Percentiles rank a stretch among this genome's conserved stretches.
phyloP scores from a whole-genome alignment of 1,139 yeast species.

The Ashbya aceris region DNA sequence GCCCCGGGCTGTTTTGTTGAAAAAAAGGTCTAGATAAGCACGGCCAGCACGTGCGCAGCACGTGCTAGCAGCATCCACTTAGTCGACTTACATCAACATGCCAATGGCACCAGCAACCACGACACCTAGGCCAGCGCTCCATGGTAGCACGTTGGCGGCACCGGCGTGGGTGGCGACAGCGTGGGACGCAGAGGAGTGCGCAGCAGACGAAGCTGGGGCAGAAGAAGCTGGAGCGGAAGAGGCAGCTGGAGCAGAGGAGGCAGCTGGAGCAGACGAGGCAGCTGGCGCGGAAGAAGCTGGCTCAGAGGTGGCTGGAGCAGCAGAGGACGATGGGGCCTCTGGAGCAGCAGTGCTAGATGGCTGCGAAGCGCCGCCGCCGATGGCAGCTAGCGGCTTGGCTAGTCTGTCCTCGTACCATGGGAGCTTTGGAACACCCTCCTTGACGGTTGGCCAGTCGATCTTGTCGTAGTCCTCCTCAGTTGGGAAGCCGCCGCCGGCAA shows the following conservation, averaged over 20 bases:
- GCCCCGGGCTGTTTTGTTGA: not conserved
- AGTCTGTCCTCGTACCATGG: slow-evolving; percentile 38
- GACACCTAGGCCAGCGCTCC: slow-evolving; percentile 14
- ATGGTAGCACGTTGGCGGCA: slow-evolving; percentile 1
- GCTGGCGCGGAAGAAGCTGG: slow-evolving; percentile 21
- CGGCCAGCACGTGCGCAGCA: no score
- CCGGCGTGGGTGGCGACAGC: slow-evolving; percentile 6
- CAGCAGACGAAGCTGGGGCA: slow-evolving; percentile 14
- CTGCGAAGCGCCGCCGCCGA: no score
- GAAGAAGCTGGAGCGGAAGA: slow-evolving; percentile 16
- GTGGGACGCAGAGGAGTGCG: slow-evolving; percentile 17
- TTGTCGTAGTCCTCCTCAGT: no score
- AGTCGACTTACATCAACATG: slow-evolving; percentile 11
- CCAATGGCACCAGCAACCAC: slow-evolving; percentile 15
- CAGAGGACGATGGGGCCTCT: slow-evolving; percentile 20
- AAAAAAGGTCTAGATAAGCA: no score
- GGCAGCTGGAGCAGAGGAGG: slow-evolving; percentile 22
- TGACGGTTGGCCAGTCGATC: no score
- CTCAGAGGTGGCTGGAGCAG: slow-evolving; percentile 9
- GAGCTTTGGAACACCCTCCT: slow-evolving; percentile 26
- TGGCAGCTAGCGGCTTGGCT: slow-evolving; percentile 1
- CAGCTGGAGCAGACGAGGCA: slow-evolving; percentile 12
- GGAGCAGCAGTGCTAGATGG: slow-evolving; percentile 7
- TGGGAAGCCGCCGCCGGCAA: no score
- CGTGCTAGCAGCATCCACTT: no score